Evolutionary conservation across 768 basidiomycete species (phyloP).

Genomic region (Phanerochaete sordida): DNA sequence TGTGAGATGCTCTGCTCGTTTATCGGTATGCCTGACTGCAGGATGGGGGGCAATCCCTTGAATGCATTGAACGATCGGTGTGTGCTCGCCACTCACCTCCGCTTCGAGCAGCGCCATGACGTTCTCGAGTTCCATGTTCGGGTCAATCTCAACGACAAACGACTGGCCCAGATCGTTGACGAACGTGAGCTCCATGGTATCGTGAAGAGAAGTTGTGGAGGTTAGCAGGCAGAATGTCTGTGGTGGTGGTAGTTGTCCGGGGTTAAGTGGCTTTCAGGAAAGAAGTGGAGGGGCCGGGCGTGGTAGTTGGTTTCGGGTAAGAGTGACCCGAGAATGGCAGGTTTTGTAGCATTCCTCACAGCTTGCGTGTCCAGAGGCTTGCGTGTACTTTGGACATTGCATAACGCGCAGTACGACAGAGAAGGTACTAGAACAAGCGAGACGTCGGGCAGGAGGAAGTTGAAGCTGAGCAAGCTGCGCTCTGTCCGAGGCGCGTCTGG

Average conservation of each 20-base stretch:
- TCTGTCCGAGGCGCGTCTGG: neutral
- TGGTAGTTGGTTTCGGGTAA: neutral
- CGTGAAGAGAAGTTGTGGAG: conserved; percentile 1
- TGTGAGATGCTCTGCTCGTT: conserved; percentile 71
- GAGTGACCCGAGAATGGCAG: conserved; percentile 1
- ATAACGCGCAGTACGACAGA: conserved; percentile 1
- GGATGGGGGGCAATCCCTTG: neutral
- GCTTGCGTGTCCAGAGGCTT: conserved; percentile 16
- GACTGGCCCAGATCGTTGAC: conserved; percentile 62
- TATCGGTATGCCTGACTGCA: conserved; percentile 70
- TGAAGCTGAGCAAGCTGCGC: neutral
- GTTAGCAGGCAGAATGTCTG: neutral
- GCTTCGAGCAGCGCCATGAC: conserved; percentile 93
- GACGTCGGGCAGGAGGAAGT: neutral
- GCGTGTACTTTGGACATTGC: conserved; percentile 8
- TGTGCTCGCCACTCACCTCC: conserved; percentile 60
- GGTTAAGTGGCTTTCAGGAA: conserved; percentile 5
- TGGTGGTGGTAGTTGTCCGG: neutral
- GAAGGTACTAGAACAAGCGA: conserved; percentile 17
- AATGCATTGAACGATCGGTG: neutral
- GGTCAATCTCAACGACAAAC: conserved; percentile 79
- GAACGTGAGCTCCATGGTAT: conserved; percentile 68
- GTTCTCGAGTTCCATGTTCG: conserved; percentile 88
- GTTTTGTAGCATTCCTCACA: neutral
- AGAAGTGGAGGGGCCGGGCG: neutral